Base-by-base conservation (phyloP, 2,329 filamentous ascomycete genomes). In the Bipolaris zeicola region DNA sequence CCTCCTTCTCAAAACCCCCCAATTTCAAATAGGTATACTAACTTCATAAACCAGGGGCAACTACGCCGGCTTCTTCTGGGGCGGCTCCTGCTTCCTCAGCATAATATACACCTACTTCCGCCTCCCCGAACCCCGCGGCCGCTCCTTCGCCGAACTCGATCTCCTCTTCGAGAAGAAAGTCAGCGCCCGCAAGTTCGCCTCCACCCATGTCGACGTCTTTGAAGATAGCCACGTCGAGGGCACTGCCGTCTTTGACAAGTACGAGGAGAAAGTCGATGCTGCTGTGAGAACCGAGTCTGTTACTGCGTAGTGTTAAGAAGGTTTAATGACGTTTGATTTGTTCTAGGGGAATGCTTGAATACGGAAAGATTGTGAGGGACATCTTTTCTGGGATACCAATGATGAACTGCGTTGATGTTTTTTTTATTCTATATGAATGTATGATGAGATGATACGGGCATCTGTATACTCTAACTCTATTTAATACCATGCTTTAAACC, bases 1-100 rank as follows among this genome's bases (percentile, higher is more conserved):
- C 3, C 10, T 11, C 3, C 13, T n/a, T 24, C 1, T 7, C n/a
- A n/a, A 16, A n/a, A 13, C 16, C n/a, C 6, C n/a, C 3, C 20
- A 24, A 3, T 13, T 18, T 28, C 22, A 13, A n/a, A 6, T n/a
- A 1, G 34, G 6, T 5, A 16, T 37, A 2, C 14, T 14, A 14
- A n/a, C n/a, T 0, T 6, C 10, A 16, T 16, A 6, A 43, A 43
- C 22, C 33, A 54, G 92, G 92, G 83, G 86, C 58, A 95, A 95
- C 78, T 95, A 85, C 67, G 85, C 92, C 0, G 92, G 92, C 26
- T 96, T 96, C 79, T 96, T 96, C 81, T 92, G 92, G 90, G 88
- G 86, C 13, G 90, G 88, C 0, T 87, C 91, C 55, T 94, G 90
- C 77, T 91, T 92, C 78, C 77, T 87, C 52, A 95, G 90, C 78